Base-by-base conservation (phyloP, 805 yeast genomes). In the Yamadazyma sp. region DNA sequence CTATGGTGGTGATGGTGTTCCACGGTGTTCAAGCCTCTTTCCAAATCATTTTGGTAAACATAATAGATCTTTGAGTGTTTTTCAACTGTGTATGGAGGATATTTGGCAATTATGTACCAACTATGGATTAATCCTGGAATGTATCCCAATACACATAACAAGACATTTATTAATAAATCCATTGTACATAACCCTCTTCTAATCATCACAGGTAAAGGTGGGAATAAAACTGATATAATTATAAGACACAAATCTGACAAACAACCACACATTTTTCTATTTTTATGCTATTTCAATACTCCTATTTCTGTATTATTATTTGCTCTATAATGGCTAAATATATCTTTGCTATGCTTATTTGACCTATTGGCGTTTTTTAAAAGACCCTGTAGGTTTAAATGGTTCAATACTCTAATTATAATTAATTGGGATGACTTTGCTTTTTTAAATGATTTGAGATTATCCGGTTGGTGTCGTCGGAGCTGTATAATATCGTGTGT, bases 201-300 rank as follows among this genome's bases (percentile, higher is more conserved):
- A 23, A 81, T 66, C 55, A 78, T 58, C 8, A 84, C 88, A 0
- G 89, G 85, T 9, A 83, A 63, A 0, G 93, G 93, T 2, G 94
- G 93, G 51, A 80, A 69, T 33, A 83, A 65, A 32, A 82, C 69
- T 3, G 86, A 80, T 6, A 79, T 52, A 1, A 78, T 45, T 38
- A 79, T 76, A 11, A 84, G 71, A 10, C 77, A 53, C n/a, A 78
- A 52, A 52, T 83, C 89, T 3, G 70, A 55, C 23, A 62, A 44
- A 39, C 70, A 66, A 20, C 49, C 58, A 53, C 60, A 55, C 41
- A 38, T 31, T 10, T 14, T 35, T 13, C n/a, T n/a, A n/a, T n/a
- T n/a, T n/a, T n/a, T n/a, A n/a, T n/a, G n/a, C n/a, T n/a, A n/a
- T n/a, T n/a, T n/a, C n/a, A n/a, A n/a, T n/a, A n/a, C n/a, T n/a